A percentile compares a stretch with the other conserved stretches of the same genome.
These are phyloP conservation scores for Senna tora DNA, from an alignment of 306 rosid species.

Conservation along the genomic window DNA sequence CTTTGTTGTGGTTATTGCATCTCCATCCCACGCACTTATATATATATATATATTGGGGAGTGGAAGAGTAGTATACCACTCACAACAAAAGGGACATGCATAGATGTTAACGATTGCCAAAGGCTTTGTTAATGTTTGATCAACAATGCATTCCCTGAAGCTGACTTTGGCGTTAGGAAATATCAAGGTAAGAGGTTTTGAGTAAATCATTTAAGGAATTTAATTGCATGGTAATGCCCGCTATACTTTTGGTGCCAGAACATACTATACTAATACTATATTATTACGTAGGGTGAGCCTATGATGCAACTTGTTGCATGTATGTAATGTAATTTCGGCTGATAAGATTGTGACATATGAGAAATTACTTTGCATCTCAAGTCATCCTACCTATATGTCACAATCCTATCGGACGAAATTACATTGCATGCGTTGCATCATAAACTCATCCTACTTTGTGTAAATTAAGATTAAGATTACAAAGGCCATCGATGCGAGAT, in stretches of 20 bases:
- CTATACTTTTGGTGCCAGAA: not conserved
- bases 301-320: no score
- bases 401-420: no score
- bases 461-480: not conserved
- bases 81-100: not conserved
- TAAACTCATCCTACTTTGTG: not conserved
- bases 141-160: not conserved
- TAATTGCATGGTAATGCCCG: slow-evolving; percentile 40
- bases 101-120: slow-evolving; percentile 27
- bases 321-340: no score
- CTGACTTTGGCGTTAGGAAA: not conserved
- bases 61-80: not conserved
- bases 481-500: not conserved
- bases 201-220: not conserved
- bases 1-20: not conserved
- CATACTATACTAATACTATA: not conserved
- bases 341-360: no score
- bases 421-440: no score
- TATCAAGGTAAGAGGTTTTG: not conserved
- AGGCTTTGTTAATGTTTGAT: not conserved
- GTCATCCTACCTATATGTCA: no score
- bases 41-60: not conserved
- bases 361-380: no score
- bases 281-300: no score
- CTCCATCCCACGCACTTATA: not conserved